phyloP scores from a whole-genome alignment of 352 stramenopile species.

The Pythium volutum region DNA sequence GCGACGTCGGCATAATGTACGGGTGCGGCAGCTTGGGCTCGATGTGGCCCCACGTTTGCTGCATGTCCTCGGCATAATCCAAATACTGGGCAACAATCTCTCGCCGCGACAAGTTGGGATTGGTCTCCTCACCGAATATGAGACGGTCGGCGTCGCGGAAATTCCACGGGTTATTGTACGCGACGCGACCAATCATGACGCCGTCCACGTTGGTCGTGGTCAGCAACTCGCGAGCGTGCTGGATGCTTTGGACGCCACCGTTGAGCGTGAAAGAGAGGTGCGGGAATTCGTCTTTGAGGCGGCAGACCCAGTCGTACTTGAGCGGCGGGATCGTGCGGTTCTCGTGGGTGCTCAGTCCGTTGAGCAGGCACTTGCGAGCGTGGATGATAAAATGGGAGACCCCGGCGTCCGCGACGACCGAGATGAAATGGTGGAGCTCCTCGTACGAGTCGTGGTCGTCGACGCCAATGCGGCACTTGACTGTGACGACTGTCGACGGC shows the following conservation, averaged over 20 bases:
- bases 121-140: slow-evolving; percentile 67
- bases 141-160: slow-evolving; percentile 83
- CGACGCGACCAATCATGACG: slow-evolving; percentile 89
- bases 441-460: slow-evolving; percentile 94
- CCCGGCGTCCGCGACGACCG: slow-evolving; percentile 83
- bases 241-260: slow-evolving; percentile 92
- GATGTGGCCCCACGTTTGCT: slow-evolving; percentile 62
- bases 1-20: slow-evolving; percentile 79
- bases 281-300: slow-evolving; percentile 95
- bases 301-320: slow-evolving; percentile 93
- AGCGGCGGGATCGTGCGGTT: slow-evolving; percentile 98
- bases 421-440: slow-evolving; percentile 92
- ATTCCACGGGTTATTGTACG: slow-evolving; percentile 89
- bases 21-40: slow-evolving; percentile 38
- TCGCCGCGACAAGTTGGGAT: slow-evolving; percentile 82
- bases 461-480: slow-evolving; percentile 99
- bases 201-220: slow-evolving; percentile 73
- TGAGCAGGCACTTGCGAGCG: slow-evolving; percentile 97
- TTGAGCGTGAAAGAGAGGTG: slow-evolving; percentile 98
- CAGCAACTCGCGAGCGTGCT: slow-evolving; percentile 88
- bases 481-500: slow-evolving; percentile 76
- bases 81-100: slow-evolving; percentile 84
- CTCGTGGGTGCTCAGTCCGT: slow-evolving; percentile 93
- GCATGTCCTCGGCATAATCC: slow-evolving; percentile 81
- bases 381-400: slow-evolving; percentile 98